Evolutionary conservation across 345 rosid species (phyloP).

Genomic region (Salix purpurea): DNA sequence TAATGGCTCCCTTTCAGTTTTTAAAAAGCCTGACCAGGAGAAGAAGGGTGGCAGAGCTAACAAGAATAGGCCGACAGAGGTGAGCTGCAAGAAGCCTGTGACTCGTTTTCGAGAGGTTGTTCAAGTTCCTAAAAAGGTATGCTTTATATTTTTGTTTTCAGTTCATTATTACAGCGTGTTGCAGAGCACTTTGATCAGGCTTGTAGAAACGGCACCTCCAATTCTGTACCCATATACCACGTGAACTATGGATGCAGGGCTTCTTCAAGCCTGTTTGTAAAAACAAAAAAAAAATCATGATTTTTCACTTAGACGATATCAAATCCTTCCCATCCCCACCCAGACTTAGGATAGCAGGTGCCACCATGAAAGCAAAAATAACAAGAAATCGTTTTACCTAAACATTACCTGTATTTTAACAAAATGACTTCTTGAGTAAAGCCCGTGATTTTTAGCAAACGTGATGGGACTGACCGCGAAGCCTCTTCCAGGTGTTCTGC

Average conservation of each 20-base stretch:
- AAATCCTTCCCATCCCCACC: neutral
- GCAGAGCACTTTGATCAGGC: neutral
- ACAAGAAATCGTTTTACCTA: neutral
- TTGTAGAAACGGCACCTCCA: slow-evolving; percentile 56
- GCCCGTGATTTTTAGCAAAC: slow-evolving; percentile 93
- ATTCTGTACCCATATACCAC: slow-evolving; percentile 79
- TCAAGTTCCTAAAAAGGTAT: slow-evolving; percentile 73
- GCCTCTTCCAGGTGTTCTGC: slow-evolving; percentile 90
- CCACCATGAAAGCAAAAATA: neutral
- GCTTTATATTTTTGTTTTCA: neutral
- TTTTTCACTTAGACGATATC: neutral
- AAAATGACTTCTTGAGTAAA: slow-evolving; percentile 93
- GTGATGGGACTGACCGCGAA: slow-evolving; percentile 91
- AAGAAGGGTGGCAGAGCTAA: slow-evolving; percentile 55
- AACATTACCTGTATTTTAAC: slow-evolving; percentile 74
- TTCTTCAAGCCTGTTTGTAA: slow-evolving; percentile 69
- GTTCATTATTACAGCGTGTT: neutral
- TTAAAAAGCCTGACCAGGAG: slow-evolving; percentile 29
- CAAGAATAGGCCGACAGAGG: slow-evolving; percentile 82
- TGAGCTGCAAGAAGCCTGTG: slow-evolving; percentile 73
- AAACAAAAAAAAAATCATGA: neutral
- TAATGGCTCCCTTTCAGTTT: slow-evolving; percentile 58
- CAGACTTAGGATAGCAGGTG: neutral
- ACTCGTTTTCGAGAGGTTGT: slow-evolving; percentile 67
- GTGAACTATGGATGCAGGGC: slow-evolving; percentile 83